Evolutionary conservation across 2,329 filamentous ascomycete species (phyloP), one percentile per base, ranked within the genome.

Genomic region (Scedosporium minutisporum): DNA sequence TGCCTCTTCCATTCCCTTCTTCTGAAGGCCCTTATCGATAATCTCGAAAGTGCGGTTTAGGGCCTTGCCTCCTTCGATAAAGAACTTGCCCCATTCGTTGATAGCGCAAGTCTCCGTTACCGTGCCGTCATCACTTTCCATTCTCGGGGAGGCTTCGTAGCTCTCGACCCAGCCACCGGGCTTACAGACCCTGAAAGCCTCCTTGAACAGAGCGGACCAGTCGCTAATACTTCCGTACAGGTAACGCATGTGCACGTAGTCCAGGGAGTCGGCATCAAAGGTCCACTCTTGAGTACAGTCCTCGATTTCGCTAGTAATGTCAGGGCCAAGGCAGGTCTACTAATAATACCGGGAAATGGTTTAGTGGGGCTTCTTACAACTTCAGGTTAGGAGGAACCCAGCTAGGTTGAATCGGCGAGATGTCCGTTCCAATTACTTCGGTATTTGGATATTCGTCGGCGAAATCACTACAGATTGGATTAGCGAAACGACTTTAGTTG

Each of bases 211-310:
- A 10, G 78, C 72, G 21, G 77, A 74, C 74, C 85, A 88, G 66
- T 85, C 80, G 0, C 75, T 71, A 65, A 87, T 80, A 57, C 80
- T 78, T 18, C 86, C 86, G 2, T 77, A 75, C 72, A 89, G 77
- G 66, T 83, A 69, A 3, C 82, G 78, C 2, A 82, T 79, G 70
- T 87, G 85, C 62, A 88, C 79, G 64, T 82, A 81, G 71, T 87
- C 84, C 67, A 87, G 78, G 65, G 77, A 68, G 48, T 78, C 68
- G 2, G 71, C 67, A 6, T 69, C 66, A 33, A 68, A 69, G 0
- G 82, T 75, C 84, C 84, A 86, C 0, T 70, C 67, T 33, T 57
- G 69, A 41, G 63, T 68, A 63, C 61, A 70, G 64, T 72, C 74
- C 53, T 72, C 75, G 62, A 77, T 71, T 14, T 75, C 68, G 58